These are phyloP conservation scores for Candida insectalens DNA, from an alignment of 805 yeast species.

Conservation along the genomic window DNA sequence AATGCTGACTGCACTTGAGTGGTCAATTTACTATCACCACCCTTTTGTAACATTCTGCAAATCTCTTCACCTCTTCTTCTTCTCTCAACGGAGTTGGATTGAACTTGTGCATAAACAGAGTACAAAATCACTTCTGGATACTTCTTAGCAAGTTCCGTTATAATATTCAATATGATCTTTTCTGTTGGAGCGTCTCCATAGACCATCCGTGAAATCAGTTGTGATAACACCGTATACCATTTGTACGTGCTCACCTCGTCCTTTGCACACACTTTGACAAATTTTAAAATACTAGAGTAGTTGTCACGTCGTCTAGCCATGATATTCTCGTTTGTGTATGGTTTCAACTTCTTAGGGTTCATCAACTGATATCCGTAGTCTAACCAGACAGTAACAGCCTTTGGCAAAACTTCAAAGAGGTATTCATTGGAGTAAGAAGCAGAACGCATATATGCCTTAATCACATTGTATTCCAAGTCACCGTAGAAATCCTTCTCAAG, in stretches of 20 bases:
- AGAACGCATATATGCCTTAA: slow-evolving; percentile 48
- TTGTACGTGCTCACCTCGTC: slow-evolving; percentile 37
- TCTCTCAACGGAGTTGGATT: slow-evolving; percentile 44
- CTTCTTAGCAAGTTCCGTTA: slow-evolving; percentile 43
- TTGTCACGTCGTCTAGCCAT: slow-evolving; percentile 24
- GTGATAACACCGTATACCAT: slow-evolving; percentile 85
- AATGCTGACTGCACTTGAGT: slow-evolving; percentile 19
- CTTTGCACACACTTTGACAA: slow-evolving; percentile 31
- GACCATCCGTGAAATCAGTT: slow-evolving; percentile 67
- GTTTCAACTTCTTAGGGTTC: slow-evolving; percentile 18
- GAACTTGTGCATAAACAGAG: slow-evolving; percentile 63
- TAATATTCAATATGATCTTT: slow-evolving; percentile 44
- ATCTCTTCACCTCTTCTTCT: slow-evolving; percentile 36
- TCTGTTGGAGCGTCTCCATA: slow-evolving; percentile 52
- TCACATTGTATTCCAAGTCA: slow-evolving; percentile 42
- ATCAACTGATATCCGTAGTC: slow-evolving; percentile 46
- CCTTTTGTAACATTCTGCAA: slow-evolving; percentile 23
- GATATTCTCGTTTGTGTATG: slow-evolving; percentile 18
- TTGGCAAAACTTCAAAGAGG: slow-evolving; percentile 79
- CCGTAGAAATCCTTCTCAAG: slow-evolving; percentile 32
- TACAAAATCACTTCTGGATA: slow-evolving; percentile 86
- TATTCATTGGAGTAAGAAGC: slow-evolving; percentile 53
- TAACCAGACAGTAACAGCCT: slow-evolving; percentile 84
- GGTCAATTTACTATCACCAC: slow-evolving; percentile 7
- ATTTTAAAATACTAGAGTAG: slow-evolving; percentile 37